phyloP scores from a whole-genome alignment of 345 rosid genomes.

The Trapa bicornis region DNA sequence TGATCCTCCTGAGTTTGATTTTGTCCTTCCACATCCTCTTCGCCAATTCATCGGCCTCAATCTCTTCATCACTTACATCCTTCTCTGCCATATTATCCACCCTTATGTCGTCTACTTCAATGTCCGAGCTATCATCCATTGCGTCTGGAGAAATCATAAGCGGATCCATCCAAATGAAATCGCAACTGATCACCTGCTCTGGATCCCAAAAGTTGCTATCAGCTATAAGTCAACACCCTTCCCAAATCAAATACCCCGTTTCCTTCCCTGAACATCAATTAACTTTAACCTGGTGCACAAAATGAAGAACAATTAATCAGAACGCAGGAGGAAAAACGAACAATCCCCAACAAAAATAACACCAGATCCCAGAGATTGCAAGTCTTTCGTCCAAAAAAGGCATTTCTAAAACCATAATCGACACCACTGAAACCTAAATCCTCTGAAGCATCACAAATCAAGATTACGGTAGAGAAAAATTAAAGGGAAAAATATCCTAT shows the following conservation, averaged over 20 bases:
- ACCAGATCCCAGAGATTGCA: no score
- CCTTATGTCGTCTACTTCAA: slow-evolving; percentile 61
- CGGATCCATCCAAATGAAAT: slow-evolving; percentile 8
- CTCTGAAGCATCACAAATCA: no score
- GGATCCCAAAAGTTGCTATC: background rate
- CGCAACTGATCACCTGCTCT: background rate
- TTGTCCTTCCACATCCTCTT: slow-evolving; percentile 96
- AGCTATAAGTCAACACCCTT: background rate
- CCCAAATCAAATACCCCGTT: background rate
- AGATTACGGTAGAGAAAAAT: no score
- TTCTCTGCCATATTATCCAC: slow-evolving; percentile 72
- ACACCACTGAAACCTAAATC: no score
- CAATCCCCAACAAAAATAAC: no score
- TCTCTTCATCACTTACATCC: slow-evolving; percentile 95
- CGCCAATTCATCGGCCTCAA: slow-evolving; percentile 73
- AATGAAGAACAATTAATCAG: no score
- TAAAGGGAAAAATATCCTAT: no score
- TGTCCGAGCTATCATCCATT: slow-evolving; percentile 39
- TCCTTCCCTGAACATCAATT: no score
- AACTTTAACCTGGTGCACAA: no score
- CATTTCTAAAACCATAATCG: no score
- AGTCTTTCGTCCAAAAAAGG: no score
- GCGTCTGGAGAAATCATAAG: slow-evolving; percentile 13
- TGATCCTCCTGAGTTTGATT: slow-evolving; percentile 69
- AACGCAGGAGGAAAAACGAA: no score